Base-by-base conservation (phyloP, 2,329 filamentous ascomycete species). In the Truncatella angustata region DNA sequence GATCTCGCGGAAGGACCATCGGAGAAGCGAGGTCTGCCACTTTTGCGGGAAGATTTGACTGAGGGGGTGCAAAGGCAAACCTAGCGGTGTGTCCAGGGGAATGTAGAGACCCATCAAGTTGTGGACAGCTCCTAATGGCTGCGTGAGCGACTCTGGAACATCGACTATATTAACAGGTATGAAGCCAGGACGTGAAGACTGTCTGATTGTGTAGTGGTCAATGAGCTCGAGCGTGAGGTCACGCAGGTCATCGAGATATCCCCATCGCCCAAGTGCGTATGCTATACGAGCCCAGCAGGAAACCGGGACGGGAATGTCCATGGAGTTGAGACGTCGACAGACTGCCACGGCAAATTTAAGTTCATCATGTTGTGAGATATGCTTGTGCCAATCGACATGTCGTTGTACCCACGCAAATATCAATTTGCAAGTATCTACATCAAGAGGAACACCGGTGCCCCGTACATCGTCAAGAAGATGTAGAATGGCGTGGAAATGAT, bases 161-260 rank as follows among this genome's bases (percentile, higher is more conserved):
- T 82, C 78, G 5, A 63, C 59, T 4, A 64, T 59, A 50, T 80
- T 73, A 24, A 80, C 66, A 0, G 73, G 73, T 30, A 79, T 64
- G 34, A 75, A 66, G 4, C 59, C 62, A 16, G 60, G 50, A 63
- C 64, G n/a, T 54, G 60, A 51, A 59, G 60, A 63, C 7, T 35
- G 55, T n/a, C 49, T 51, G 5, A 21, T 58, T 57, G 56, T 76
- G 74, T 36, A 73, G 36, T 59, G 54, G 16, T 72, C 61, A 9
- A 76, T 65, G 44, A 81, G 60, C 42, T 77, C 71, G 12, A 75
- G 56, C 11, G 70, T 70, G 2, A 80, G 53, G 34, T 68, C 68
- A 47, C 77, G 72, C 3, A 81, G 59, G n/a, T 78, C 73, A 2
- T 70, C 62, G 10, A 80, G 62, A 12, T 70, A 72, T 10, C 71